Percentiles rank a stretch among this genome's conserved stretches.
Evolutionary conservation across 2,329 filamentous ascomycete species (phyloP).

Genomic region (Sporothrix inflata): DNA sequence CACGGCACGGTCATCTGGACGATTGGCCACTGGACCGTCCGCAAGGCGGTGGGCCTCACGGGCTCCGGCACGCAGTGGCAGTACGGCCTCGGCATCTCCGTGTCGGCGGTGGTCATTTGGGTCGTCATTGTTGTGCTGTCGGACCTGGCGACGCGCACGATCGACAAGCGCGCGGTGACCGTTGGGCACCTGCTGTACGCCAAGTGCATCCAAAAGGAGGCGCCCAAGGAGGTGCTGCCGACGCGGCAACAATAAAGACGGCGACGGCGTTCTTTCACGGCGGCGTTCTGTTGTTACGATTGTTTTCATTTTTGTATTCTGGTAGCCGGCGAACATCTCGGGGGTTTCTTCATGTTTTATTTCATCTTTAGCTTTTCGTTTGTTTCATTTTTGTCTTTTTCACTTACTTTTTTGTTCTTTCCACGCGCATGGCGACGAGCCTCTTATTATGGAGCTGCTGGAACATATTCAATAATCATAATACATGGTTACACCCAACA

Average conservation of each 20-base stretch:
- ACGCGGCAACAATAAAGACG: background rate
- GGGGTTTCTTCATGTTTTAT: background rate
- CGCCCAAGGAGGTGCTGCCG: background rate
- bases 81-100: conserved; percentile 52
- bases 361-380: background rate
- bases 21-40: conserved; percentile 47
- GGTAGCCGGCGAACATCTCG: conserved; percentile 9
- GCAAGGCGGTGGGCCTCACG: conserved; percentile 41
- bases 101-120: conserved; percentile 53
- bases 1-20: conserved; percentile 61
- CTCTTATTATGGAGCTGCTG: background rate
- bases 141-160: conserved; percentile 59
- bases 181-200: conserved; percentile 60
- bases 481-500: background rate
- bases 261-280: too few relatives aligned
- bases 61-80: conserved; percentile 48
- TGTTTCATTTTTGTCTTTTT: background rate
- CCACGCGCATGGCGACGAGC: background rate
- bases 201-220: conserved; percentile 32
- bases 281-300: background rate
- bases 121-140: conserved; percentile 57
- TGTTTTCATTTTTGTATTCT: background rate
- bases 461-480: background rate
- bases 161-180: conserved; percentile 59
- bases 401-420: background rate